Evolutionary conservation across 257 asterid species (phyloP).

Genomic region (Solanum clarkiae): DNA sequence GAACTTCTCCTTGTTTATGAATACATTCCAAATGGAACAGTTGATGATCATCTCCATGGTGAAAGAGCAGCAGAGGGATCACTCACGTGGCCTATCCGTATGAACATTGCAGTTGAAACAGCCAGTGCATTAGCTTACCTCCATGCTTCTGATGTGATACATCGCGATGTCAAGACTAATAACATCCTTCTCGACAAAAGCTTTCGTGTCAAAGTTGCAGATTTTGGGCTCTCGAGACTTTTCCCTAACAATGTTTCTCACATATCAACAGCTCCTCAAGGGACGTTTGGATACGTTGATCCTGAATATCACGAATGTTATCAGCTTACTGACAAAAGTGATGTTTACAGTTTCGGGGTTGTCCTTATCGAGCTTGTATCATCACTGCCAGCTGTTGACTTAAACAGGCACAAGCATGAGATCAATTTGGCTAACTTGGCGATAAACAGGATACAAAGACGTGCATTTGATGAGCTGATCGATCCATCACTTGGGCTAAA

Average conservation of each 20-base stretch:
- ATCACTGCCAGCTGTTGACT: constrained; percentile 4
- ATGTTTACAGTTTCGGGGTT: neutral
- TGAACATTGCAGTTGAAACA: neutral
- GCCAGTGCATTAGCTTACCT: neutral
- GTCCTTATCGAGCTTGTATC: constrained; percentile 4
- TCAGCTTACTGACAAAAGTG: neutral
- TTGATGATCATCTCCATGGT: neutral
- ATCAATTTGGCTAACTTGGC: constrained; percentile 5
- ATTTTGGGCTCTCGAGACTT: neutral
- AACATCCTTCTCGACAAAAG: neutral
- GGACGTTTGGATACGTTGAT: neutral
- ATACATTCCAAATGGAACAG: neutral
- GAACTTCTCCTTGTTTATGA: constrained; percentile 5
- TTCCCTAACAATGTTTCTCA: neutral
- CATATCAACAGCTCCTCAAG: constrained; percentile 1
- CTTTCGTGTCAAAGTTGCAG: constrained; percentile 2
- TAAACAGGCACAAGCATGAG: neutral
- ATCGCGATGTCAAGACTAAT: neutral
- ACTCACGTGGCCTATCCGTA: constrained; percentile 2
- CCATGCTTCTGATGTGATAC: constrained; percentile 3
- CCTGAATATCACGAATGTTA: neutral
- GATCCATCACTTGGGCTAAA: neutral
- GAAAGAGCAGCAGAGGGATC: neutral
- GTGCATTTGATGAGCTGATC: neutral
- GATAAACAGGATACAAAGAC: neutral